Conservation (phyloP, 495 filamentous ascomycete species). For the Niebla homalea region DNA sequence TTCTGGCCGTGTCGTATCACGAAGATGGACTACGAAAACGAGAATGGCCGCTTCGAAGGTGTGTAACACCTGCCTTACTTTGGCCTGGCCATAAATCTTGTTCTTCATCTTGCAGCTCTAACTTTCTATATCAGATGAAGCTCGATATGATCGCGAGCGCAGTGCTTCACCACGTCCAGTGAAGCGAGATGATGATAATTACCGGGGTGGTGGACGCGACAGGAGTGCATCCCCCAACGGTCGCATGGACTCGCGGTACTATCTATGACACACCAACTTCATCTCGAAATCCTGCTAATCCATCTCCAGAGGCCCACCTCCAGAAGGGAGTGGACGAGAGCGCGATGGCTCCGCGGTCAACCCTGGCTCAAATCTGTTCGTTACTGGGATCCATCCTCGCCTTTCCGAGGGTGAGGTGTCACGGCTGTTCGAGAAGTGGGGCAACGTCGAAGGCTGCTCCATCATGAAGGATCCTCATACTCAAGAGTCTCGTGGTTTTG, state of each 20-base stretch:
- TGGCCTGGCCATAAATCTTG: background rate
- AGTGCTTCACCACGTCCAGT: conserved; percentile 82
- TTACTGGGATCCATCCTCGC: conserved; percentile 94
- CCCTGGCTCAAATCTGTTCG: conserved; percentile 95
- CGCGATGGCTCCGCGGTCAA: conserved; percentile 68
- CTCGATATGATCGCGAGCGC: conserved; percentile 74
- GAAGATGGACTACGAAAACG: conserved; percentile 72
- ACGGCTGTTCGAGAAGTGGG: conserved; percentile 95
- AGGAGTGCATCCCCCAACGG: conserved; percentile 65
- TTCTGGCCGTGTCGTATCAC: conserved; percentile 25
- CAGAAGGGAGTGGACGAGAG: conserved; percentile 42
- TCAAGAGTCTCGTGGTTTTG: conserved; percentile 96
- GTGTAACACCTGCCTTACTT: conserved; percentile 26
- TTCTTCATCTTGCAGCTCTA: background rate
- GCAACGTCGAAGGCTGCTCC: conserved; percentile 95
- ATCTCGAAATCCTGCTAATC: background rate
- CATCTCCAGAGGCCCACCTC: conserved; percentile 20
- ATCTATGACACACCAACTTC: background rate
- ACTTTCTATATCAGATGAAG: conserved; percentile 46
- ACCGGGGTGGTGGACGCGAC: conserved; percentile 47
- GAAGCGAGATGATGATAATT: conserved; percentile 36
- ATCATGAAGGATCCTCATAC: conserved; percentile 99
- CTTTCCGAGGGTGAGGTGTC: conserved; percentile 82
- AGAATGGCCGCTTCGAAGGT: conserved; percentile 80
- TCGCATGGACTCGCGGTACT: conserved; percentile 62